phyloP scores from a whole-genome alignment of 1,284 basidiomycete genomes.

The Moesziomyces globuligerus region DNA sequence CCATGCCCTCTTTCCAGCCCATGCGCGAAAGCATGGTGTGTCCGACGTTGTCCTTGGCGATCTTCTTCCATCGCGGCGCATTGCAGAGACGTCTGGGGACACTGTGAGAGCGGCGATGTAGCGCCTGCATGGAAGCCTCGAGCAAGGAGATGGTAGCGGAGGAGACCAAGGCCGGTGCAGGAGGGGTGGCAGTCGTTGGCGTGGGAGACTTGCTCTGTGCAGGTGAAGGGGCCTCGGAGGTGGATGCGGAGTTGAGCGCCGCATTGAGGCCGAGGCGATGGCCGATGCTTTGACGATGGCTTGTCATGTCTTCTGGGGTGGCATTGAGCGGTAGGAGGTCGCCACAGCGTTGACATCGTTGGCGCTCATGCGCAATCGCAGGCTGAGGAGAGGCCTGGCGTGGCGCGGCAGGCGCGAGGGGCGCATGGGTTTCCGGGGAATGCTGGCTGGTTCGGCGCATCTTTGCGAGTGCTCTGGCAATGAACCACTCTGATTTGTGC shows the following conservation, averaged over 20 bases:
- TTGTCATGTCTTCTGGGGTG: conserved; percentile 22
- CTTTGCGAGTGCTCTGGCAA: conserved; percentile 20
- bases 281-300: conserved; percentile 37
- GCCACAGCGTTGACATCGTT: conserved; percentile 24
- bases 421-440: no score
- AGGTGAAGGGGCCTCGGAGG: conserved; percentile 30
- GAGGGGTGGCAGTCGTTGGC: background rate
- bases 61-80: conserved; percentile 32
- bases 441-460: conserved; percentile 9
- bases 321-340: conserved; percentile 15
- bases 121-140: conserved; percentile 4
- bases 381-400: no score
- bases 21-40: conserved; percentile 37
- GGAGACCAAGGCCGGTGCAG: conserved; percentile 7
- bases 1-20: conserved; percentile 50
- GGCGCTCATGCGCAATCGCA: background rate
- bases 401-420: background rate
- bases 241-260: conserved; percentile 28
- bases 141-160: conserved; percentile 1
- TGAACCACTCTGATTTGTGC: conserved; percentile 33
- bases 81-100: conserved; percentile 18
- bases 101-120: conserved; percentile 5
- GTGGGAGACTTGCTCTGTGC: conserved; percentile 15
- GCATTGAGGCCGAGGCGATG: conserved; percentile 40
- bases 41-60: conserved; percentile 34